Evolutionary conservation across 1,139 yeast genomes (phyloP).

Genomic region (Yamadazyma trypodendri): DNA sequence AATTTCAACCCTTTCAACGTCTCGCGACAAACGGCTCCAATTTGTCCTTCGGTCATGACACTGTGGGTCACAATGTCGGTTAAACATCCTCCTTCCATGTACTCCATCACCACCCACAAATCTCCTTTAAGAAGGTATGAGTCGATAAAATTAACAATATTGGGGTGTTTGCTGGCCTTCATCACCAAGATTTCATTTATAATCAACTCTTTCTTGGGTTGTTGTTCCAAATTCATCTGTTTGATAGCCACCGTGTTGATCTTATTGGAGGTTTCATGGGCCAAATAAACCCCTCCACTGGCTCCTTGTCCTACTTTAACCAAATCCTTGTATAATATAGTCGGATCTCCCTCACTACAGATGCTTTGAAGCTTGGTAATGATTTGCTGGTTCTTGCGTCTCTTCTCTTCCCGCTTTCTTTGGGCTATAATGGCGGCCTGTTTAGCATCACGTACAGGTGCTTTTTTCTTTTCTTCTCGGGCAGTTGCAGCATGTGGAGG

Average conservation of each 20-base stretch:
- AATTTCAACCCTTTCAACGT: slow-evolving; percentile 83
- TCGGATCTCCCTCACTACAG: slow-evolving; percentile 90
- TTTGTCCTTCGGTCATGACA: slow-evolving; percentile 96
- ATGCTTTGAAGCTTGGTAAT: slow-evolving; percentile 70
- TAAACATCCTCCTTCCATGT: slow-evolving; percentile 96
- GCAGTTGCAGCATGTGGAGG: slow-evolving; percentile 2
- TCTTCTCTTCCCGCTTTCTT: slow-evolving; percentile 74
- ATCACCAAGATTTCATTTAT: slow-evolving; percentile 91
- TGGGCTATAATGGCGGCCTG: slow-evolving; percentile 59
- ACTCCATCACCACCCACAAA: slow-evolving; percentile 97
- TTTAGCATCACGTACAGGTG: slow-evolving; percentile 53
- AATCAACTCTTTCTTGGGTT: slow-evolving; percentile 93
- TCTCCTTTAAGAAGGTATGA: slow-evolving; percentile 74
- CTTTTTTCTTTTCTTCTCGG: slow-evolving; percentile 13
- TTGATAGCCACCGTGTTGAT: slow-evolving; percentile 83
- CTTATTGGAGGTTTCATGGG: slow-evolving; percentile 59
- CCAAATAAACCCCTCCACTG: slow-evolving; percentile 94
- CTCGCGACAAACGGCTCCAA: slow-evolving; percentile 93
- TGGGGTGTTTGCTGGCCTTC: slow-evolving; percentile 88
- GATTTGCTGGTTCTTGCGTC: slow-evolving; percentile 65
- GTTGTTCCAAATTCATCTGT: slow-evolving; percentile 90
- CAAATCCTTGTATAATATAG: slow-evolving; percentile 61
- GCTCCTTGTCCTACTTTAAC: slow-evolving; percentile 97
- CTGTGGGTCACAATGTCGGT: slow-evolving; percentile 95
- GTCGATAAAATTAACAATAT: slow-evolving; percentile 89